These are phyloP conservation scores for Pleurostoma richardsiae DNA, from an alignment of 2,329 filamentous ascomycete species.

Conservation along the genomic window DNA sequence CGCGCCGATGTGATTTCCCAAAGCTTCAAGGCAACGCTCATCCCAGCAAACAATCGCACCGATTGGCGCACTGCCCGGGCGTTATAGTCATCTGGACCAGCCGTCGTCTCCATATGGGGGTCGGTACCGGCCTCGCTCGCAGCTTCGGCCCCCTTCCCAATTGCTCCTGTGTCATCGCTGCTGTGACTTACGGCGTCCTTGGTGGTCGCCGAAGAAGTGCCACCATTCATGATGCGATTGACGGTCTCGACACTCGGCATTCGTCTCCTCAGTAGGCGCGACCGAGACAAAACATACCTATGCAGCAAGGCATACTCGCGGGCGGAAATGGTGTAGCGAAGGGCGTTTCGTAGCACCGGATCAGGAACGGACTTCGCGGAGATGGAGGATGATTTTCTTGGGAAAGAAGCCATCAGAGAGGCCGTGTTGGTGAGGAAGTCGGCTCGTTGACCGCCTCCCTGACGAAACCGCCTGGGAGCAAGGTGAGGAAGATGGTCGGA, in stretches of 20 bases:
- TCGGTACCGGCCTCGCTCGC: conserved; percentile 7
- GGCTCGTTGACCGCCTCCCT: no score
- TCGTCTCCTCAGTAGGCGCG: conserved; percentile 49
- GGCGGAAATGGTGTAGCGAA: conserved; percentile 80
- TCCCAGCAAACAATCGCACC: conserved; percentile 63
- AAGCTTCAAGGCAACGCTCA: conserved; percentile 58
- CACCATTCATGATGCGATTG: conserved; percentile 46
- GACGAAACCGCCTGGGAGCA: background rate
- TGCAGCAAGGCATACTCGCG: conserved; percentile 84
- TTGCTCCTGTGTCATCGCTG: conserved; percentile 3
- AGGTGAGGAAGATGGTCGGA: background rate
- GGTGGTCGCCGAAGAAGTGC: background rate
- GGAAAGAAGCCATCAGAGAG: background rate
- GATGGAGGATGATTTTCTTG: background rate
- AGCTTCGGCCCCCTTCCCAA: conserved; percentile 1
- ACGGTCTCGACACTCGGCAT: conserved; percentile 53
- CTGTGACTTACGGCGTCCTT: conserved; percentile 1
- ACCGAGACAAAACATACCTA: conserved; percentile 73
- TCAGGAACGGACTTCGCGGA: conserved; percentile 37
- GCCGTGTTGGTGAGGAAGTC: background rate
- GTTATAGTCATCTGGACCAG: conserved; percentile 59
- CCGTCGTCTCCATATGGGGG: conserved; percentile 6
- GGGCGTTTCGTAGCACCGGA: conserved; percentile 74
- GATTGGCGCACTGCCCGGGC: conserved; percentile 66
- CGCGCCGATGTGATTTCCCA: conserved; percentile 48